Conservation (phyloP, 176 grass and related monocot genomes). For the Oryza brachyantha region DNA sequence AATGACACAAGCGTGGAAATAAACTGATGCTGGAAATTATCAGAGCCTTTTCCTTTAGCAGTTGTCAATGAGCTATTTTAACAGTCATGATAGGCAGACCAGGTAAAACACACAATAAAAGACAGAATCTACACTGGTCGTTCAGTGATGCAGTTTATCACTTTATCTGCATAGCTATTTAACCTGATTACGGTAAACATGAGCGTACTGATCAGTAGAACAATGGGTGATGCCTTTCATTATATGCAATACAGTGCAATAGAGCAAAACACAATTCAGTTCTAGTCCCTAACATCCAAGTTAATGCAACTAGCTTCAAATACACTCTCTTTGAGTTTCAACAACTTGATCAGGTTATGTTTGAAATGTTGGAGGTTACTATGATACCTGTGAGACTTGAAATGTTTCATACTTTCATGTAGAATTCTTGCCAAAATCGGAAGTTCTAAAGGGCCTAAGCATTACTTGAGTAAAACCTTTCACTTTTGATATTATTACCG, state of each 20-base stretch:
- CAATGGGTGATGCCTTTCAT: neutral
- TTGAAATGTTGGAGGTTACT: neutral
- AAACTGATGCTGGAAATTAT: neutral
- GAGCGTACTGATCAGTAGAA: neutral
- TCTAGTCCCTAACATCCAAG: neutral
- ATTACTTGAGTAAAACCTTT: neutral
- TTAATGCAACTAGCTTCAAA: neutral
- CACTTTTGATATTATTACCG: slow-evolving; percentile 2
- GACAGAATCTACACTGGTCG: neutral
- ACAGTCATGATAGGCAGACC: slow-evolving; percentile 8
- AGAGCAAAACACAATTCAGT: neutral
- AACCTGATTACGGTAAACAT: neutral
- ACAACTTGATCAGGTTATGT: neutral
- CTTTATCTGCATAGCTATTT: neutral
- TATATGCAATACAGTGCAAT: neutral
- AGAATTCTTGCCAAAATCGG: neutral
- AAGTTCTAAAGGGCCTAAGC: neutral
- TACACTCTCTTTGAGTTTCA: neutral
- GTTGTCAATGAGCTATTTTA: neutral
- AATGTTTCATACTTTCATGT: neutral
- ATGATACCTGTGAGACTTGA: too few species aligned
- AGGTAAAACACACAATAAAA: neutral
- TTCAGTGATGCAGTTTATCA: neutral
- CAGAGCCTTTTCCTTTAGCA: neutral
- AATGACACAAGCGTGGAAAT: slow-evolving; percentile 10